Evolutionary conservation across 768 basidiomycete species (phyloP).

Genomic region (Roridomyces roridus): DNA sequence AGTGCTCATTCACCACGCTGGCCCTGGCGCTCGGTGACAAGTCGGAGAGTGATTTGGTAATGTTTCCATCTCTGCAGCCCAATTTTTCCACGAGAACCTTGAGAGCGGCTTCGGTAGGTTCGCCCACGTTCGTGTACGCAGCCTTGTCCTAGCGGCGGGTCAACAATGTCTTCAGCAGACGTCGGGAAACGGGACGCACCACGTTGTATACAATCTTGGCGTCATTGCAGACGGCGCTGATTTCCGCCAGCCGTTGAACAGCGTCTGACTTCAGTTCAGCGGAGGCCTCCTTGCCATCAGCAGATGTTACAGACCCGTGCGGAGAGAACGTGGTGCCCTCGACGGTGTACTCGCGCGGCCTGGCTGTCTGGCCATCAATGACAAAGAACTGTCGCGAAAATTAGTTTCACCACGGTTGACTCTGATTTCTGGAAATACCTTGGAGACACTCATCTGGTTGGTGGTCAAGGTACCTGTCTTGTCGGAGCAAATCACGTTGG

Average conservation of each 20-base stretch:
- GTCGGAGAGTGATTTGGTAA: constrained; percentile 60
- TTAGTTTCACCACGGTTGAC: neutral
- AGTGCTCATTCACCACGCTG: constrained; percentile 84
- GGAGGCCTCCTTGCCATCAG: constrained; percentile 64
- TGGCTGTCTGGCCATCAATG: constrained; percentile 58
- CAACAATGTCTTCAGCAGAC: neutral
- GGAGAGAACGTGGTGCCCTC: constrained; percentile 96
- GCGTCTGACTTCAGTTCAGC: constrained; percentile 70
- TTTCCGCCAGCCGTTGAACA: constrained; percentile 87
- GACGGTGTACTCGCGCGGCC: constrained; percentile 74
- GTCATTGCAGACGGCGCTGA: constrained; percentile 94
- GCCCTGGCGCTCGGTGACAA: constrained; percentile 70
- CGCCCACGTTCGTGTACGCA: constrained; percentile 84
- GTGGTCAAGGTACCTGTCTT: constrained; percentile 97
- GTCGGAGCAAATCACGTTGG: constrained; percentile 98
- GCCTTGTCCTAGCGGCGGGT: constrained; percentile 69
- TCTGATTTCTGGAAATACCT: constrained; percentile 46
- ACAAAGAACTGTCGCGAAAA: constrained; percentile 68
- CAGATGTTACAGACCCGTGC: constrained; percentile 70
- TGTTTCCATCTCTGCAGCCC: constrained; percentile 68
- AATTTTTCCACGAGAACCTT: constrained; percentile 96
- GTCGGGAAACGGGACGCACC: constrained; percentile 47
- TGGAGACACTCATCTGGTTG: constrained; percentile 96
- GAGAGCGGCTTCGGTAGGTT: constrained; percentile 97
- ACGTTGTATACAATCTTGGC: constrained; percentile 85